A percentile compares a stretch with the other conserved stretches of the same genome.
These are phyloP conservation scores for Bruguiera sexangula DNA, from an alignment of 345 rosid genomes.

Conservation along the genomic window DNA sequence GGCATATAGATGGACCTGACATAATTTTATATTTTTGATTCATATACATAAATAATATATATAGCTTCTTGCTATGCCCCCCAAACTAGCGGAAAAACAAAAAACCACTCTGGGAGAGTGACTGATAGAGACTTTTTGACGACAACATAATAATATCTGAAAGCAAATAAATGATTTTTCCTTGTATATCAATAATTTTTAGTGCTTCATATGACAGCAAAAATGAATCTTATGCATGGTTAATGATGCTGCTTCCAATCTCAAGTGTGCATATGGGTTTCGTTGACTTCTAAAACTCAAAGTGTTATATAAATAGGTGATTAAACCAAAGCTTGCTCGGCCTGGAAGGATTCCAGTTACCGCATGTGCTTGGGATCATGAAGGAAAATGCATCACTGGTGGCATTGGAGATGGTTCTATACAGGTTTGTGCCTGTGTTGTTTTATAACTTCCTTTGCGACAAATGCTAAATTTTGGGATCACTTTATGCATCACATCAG, in stretches of 20 bases:
- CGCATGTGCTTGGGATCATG: slow-evolving; percentile 89
- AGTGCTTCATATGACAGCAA: no score
- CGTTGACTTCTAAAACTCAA: neutral
- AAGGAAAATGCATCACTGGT: slow-evolving; percentile 89
- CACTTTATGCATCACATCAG: neutral
- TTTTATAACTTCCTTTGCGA: neutral
- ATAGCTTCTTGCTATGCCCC: no score
- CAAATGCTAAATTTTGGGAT: neutral
- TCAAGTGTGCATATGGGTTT: neutral
- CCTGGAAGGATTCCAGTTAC: slow-evolving; percentile 97
- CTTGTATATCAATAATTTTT: no score
- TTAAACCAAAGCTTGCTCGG: slow-evolving; percentile 95
- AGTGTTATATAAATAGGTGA: slow-evolving; percentile 50
- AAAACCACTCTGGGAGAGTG: no score
- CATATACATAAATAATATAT: no score
- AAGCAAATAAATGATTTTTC: no score
- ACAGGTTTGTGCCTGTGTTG: slow-evolving; percentile 54
- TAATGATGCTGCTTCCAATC: neutral
- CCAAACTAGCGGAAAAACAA: no score
- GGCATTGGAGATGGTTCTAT: slow-evolving; percentile 92
- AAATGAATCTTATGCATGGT: neutral
- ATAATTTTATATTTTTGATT: no score
- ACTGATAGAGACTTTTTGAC: no score
- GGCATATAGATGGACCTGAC: neutral
- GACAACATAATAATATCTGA: no score